Evolutionary conservation across 208 protist species (phyloP).

Genomic region (Crithidia fasciculata): DNA sequence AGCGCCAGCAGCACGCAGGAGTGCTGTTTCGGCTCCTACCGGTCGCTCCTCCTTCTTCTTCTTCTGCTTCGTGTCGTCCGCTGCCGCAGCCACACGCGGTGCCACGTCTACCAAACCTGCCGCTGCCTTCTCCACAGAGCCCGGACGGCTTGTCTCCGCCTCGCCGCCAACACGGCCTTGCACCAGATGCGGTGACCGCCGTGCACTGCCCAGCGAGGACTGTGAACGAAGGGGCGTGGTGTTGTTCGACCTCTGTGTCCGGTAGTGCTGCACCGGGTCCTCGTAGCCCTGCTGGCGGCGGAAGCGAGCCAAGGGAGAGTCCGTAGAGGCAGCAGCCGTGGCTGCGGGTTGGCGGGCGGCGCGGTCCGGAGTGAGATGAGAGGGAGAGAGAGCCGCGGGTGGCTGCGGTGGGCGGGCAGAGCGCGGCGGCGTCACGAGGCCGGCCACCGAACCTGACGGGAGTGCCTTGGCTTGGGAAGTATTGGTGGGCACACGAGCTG

Average conservation of each 20-base stretch:
- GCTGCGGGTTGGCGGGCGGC: neutral
- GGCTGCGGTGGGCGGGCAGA: neutral
- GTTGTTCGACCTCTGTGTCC: neutral
- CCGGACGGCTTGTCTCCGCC: no score
- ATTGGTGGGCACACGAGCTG: neutral
- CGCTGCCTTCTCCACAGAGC: no score
- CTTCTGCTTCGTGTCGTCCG: no score
- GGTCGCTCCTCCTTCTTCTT: no score
- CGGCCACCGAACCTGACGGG: neutral
- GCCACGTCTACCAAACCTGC: no score
- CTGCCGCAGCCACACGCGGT: no score
- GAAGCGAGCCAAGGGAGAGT: conserved; percentile 21
- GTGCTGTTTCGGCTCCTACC: no score
- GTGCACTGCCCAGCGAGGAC: neutral
- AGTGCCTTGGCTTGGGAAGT: no score
- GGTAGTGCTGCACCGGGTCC: conserved; percentile 2
- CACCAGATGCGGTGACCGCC: neutral
- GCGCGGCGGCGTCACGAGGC: neutral
- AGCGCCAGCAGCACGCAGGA: no score
- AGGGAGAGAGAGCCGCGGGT: neutral
- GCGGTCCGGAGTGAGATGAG: neutral
- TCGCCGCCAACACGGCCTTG: no score
- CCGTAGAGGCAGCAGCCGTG: neutral
- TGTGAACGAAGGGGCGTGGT: neutral
- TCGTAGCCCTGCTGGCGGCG: conserved; percentile 14